Conservation (phyloP, 192 early-diverging fungal species). For the Spinellus fusiger region DNA sequence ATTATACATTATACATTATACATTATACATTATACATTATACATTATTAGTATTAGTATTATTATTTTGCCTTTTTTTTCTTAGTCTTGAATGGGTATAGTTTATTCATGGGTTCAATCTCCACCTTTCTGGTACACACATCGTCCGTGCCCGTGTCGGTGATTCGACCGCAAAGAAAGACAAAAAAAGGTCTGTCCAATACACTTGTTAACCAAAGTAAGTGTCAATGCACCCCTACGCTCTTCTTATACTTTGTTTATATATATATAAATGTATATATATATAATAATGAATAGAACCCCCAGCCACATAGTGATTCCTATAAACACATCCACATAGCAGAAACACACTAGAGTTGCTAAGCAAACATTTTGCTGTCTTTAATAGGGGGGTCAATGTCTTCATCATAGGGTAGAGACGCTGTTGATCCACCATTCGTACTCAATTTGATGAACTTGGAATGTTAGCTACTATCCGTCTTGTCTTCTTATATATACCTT, state of each 20-base stretch:
- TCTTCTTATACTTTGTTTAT: too few relatives aligned
- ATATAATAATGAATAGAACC: too few relatives aligned
- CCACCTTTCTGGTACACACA: slow-evolving; percentile 48
- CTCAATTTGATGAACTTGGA: slow-evolving; percentile 15
- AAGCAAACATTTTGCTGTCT: slow-evolving; percentile 6
- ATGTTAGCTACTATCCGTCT: not conserved
- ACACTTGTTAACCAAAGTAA: slow-evolving; percentile 18
- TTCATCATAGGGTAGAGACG: slow-evolving; percentile 11
- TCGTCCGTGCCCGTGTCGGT: slow-evolving; percentile 47
- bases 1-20: not conserved
- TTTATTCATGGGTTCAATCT: slow-evolving; percentile 45
- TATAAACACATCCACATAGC: too few relatives aligned
- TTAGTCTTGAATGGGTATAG: slow-evolving; percentile 3
- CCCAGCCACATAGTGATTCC: too few relatives aligned
- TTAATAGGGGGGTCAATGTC: slow-evolving; percentile 14
- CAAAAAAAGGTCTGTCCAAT: slow-evolving; percentile 31
- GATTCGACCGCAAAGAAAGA: slow-evolving; percentile 38
- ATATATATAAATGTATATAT: not conserved
- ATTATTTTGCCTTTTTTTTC: not conserved
- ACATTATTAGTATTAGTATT: not conserved
- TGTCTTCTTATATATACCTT: slow-evolving; percentile 27
- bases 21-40: not conserved
- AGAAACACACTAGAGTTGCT: too few relatives aligned
- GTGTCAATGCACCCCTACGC: too few relatives aligned
- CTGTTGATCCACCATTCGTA: slow-evolving; percentile 9